Evolutionary conservation across 768 basidiomycete genomes (phyloP).

Genomic region (Hemileccinum impolitum): DNA sequence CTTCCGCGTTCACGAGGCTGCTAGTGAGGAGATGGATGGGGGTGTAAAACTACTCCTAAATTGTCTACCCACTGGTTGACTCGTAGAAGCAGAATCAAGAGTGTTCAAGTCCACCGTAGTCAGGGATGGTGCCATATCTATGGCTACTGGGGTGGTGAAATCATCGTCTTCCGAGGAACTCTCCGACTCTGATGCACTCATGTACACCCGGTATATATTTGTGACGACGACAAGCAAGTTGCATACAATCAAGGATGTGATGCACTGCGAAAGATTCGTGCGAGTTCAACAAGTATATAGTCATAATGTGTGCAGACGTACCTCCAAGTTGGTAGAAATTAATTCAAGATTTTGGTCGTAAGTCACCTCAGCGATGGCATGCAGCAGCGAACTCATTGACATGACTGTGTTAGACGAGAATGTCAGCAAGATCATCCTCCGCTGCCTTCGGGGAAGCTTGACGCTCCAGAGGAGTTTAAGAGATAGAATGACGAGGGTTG

Average conservation of each 20-base stretch:
- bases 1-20: too few species aligned
- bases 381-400: conserved; percentile 8
- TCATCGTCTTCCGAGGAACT: conserved; percentile 7
- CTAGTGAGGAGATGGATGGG: neutral
- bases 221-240: conserved; percentile 10
- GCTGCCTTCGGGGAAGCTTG: conserved; percentile 10
- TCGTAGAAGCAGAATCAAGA: neutral
- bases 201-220: neutral
- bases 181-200: neutral
- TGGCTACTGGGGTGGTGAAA: conserved; percentile 2
- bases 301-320: neutral
- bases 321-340: conserved; percentile 4
- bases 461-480: conserved; percentile 13
- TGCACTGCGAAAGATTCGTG: neutral
- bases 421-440: conserved; percentile 13
- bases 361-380: conserved; percentile 2
- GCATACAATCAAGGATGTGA: conserved; percentile 5
- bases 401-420: conserved; percentile 12
- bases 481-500: conserved; percentile 5
- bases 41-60: neutral
- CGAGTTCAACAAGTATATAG: neutral
- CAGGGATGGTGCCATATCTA: neutral
- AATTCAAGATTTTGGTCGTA: neutral
- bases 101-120: neutral
- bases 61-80: neutral